These are phyloP conservation scores for Corchorus capsularis DNA, from an alignment of 345 rosid genomes.

Conservation along the genomic window DNA sequence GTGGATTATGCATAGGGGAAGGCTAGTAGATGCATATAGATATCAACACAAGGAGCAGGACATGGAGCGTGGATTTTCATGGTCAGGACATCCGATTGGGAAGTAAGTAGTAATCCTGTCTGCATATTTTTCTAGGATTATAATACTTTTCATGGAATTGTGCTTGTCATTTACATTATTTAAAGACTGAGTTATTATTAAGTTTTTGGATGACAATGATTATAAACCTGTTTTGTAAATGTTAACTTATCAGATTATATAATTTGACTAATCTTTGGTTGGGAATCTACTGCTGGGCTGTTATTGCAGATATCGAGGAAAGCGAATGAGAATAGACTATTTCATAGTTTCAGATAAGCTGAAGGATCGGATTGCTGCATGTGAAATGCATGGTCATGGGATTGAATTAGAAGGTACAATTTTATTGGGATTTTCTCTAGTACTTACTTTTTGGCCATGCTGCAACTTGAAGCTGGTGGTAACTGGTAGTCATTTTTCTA, in stretches of 20 bases:
- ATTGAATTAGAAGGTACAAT: conserved; percentile 74
- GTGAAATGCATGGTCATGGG: conserved; percentile 83
- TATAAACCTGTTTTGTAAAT: background rate
- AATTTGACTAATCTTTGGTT: conserved; percentile 1
- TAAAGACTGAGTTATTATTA: background rate
- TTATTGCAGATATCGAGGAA: conserved; percentile 76
- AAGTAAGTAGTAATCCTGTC: conserved; percentile 41
- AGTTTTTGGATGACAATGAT: background rate
- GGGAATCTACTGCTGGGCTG: conserved; percentile 6
- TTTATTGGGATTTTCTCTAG: background rate
- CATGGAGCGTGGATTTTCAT: conserved; percentile 90
- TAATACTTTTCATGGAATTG: background rate
- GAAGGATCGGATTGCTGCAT: conserved; percentile 56
- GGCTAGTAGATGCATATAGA: conserved; percentile 85
- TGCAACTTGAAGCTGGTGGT: background rate
- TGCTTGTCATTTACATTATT: background rate
- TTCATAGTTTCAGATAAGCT: conserved; percentile 77
- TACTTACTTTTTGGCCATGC: background rate
- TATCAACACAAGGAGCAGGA: conserved; percentile 79
- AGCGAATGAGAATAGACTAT: conserved; percentile 91
- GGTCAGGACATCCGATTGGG: conserved; percentile 92
- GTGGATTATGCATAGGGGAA: conserved; percentile 61
- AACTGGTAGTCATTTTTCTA: background rate
- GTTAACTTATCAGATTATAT: background rate
- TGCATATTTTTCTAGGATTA: background rate